phyloP scores from a whole-genome alignment of 495 filamentous ascomycete species.

The Talaromyces thailandensis region DNA sequence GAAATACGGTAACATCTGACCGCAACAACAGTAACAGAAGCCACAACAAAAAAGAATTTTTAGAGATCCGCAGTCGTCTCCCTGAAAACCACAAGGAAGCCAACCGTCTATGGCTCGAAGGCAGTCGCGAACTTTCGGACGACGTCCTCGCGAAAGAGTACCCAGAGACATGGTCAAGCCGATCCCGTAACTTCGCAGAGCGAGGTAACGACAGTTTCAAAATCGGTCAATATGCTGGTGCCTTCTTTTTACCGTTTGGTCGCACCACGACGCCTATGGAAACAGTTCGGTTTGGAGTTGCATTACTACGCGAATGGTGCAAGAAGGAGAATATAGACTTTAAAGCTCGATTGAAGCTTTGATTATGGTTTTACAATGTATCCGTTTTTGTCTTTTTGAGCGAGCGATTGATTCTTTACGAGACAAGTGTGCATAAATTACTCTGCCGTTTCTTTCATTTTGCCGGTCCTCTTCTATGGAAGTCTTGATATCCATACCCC shows the following conservation, averaged over 20 bases:
- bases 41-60: conserved; percentile 24
- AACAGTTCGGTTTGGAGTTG: conserved; percentile 36
- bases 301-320: conserved; percentile 39
- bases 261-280: conserved; percentile 34
- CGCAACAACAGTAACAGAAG: conserved; percentile 24
- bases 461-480: neutral
- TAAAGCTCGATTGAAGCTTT: conserved; percentile 20
- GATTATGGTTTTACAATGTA: conserved; percentile 4
- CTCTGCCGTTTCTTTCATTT: conserved; percentile 3
- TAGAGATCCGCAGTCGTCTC: conserved; percentile 29
- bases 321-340: conserved; percentile 33
- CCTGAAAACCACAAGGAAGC: conserved; percentile 33
- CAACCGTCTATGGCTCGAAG: conserved; percentile 35
- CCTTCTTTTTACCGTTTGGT: conserved; percentile 34
- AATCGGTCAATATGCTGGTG: conserved; percentile 32
- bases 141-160: conserved; percentile 33
- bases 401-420: neutral
- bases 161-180: conserved; percentile 36
- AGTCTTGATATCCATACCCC: neutral
- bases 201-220: conserved; percentile 22
- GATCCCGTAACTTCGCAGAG: conserved; percentile 26
- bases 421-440: neutral
- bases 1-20: conserved; percentile 14
- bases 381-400: neutral
- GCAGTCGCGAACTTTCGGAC: conserved; percentile 32